phyloP scores from a whole-genome alignment of 2,329 filamentous ascomycete species.

The Didymella exigua region DNA sequence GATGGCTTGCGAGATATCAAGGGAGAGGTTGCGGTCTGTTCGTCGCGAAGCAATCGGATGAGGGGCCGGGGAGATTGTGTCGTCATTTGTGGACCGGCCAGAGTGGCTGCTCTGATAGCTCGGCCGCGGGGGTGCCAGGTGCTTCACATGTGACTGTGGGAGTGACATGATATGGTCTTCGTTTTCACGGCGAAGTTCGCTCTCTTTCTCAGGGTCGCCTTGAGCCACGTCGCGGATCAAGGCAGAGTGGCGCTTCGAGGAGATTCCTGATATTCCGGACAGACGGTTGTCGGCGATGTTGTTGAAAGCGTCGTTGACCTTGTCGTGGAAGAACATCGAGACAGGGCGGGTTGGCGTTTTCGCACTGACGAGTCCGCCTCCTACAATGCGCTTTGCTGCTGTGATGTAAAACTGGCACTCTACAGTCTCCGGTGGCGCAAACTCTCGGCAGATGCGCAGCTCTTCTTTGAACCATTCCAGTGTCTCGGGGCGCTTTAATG shows the following conservation, averaged over 20 bases:
- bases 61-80: constrained; percentile 35
- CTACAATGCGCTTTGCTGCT: constrained; percentile 65
- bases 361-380: constrained; percentile 59
- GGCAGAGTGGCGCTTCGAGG: constrained; percentile 72
- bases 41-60: constrained; percentile 49
- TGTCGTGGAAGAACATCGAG: constrained; percentile 80
- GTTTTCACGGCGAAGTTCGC: constrained; percentile 78
- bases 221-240: constrained; percentile 81
- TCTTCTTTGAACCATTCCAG: constrained; percentile 99
- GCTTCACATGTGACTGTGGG: constrained; percentile 59
- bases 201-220: constrained; percentile 78
- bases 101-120: constrained; percentile 30
- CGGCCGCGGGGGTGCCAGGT: constrained; percentile 51
- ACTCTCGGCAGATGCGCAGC: constrained; percentile 86
- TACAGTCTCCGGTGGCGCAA: constrained; percentile 84
- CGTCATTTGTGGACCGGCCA: constrained; percentile 27
- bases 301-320: constrained; percentile 84
- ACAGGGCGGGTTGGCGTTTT: constrained; percentile 63
- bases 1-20: constrained; percentile 52
- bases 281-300: constrained; percentile 77
- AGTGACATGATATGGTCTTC: constrained; percentile 85
- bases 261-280: constrained; percentile 50
- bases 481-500: constrained; percentile 85
- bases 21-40: constrained; percentile 49
- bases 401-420: constrained; percentile 97